phyloP scores from a whole-genome alignment of 2,329 filamentous ascomycete genomes.

The Phyllosticta citrichinensis region DNA sequence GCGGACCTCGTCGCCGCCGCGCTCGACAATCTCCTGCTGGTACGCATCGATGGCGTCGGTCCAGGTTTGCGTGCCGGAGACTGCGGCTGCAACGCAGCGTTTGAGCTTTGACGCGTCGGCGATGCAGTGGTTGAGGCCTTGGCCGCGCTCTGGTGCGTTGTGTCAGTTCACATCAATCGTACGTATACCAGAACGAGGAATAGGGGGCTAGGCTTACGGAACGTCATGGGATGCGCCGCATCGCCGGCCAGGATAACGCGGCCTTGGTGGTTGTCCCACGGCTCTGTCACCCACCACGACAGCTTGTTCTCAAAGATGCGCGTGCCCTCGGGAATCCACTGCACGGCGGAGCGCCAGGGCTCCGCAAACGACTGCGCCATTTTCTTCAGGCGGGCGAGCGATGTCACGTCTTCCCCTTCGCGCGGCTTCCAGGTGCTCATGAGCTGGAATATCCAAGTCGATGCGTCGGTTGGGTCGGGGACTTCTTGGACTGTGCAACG shows the following conservation, averaged over 20 bases:
- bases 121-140: slow-evolving; percentile 39
- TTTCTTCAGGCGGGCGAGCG: slow-evolving; percentile 18
- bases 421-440: slow-evolving; percentile 21
- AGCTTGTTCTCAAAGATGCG: slow-evolving; percentile 25
- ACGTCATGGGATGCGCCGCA: slow-evolving; percentile 33
- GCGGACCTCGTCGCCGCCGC: slow-evolving; percentile 24
- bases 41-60: slow-evolving; percentile 12
- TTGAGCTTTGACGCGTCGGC: slow-evolving; percentile 30
- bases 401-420: slow-evolving; percentile 19
- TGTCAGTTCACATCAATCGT: neutral
- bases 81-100: slow-evolving; percentile 10
- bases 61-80: neutral
- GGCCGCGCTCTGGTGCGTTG: slow-evolving; percentile 28
- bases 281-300: slow-evolving; percentile 24
- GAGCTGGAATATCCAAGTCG: slow-evolving; percentile 27
- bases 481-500: slow-evolving; percentile 20
- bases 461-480: slow-evolving; percentile 21
- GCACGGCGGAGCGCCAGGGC: slow-evolving; percentile 30
- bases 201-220: slow-evolving; percentile 12
- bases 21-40: slow-evolving; percentile 34
- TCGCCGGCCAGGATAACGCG: slow-evolving; percentile 29
- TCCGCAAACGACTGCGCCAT: slow-evolving; percentile 22
- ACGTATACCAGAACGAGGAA: neutral
- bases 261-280: slow-evolving; percentile 23
- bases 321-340: slow-evolving; percentile 25